Base-by-base conservation (phyloP, 2,329 filamentous ascomycete species). In the Leptosphaerulina australis region DNA sequence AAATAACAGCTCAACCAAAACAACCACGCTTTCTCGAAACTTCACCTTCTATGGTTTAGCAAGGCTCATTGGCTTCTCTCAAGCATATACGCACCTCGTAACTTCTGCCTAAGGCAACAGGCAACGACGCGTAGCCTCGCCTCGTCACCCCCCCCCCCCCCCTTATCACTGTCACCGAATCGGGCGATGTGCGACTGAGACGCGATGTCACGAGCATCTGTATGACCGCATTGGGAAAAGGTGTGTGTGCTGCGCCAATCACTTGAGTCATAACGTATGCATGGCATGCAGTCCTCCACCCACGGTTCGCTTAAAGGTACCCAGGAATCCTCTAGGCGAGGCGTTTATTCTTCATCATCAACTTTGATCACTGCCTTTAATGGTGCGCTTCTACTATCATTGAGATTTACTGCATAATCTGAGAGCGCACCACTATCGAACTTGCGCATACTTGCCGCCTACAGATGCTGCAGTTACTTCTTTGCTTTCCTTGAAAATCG, bases 51-150 rank as follows among this genome's bases (percentile, higher is more conserved):
- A 4, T 9, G 5, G 9, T 17, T n/a, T 12, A 4, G 4, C 30
- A 5, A 33, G 11, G 4, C 9, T 18, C 9, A 20, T 33, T 33
- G 15, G 30, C 8, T 41, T 12, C 22, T 25, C 9, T 6, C 28
- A 14, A 25, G n/a, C 5, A 11, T n/a, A 14, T 11, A 29, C 34
- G 18, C 12, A 20, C 18, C 7, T 22, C 2, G 4, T 4, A 15
- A 5, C 33, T 17, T 29, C 46, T 44, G 46, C 46, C 39, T 44
- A 28, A 50, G 46, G 39, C 46, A 38, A n/a, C 44, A 48, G 46
- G 39, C 34, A 44, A n/a, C 34, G 18, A 35, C 39, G 26, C 46
- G 38, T 41, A 44, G 5, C 22, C 36, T 9, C 15, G 46, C 46
- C 39, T 44, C 34, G 46, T 44, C 46, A 33, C 37, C 33, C 21